Conservation (phyloP, 371 early-diverging fungal species). For the Basidiobolus meristosporus region DNA sequence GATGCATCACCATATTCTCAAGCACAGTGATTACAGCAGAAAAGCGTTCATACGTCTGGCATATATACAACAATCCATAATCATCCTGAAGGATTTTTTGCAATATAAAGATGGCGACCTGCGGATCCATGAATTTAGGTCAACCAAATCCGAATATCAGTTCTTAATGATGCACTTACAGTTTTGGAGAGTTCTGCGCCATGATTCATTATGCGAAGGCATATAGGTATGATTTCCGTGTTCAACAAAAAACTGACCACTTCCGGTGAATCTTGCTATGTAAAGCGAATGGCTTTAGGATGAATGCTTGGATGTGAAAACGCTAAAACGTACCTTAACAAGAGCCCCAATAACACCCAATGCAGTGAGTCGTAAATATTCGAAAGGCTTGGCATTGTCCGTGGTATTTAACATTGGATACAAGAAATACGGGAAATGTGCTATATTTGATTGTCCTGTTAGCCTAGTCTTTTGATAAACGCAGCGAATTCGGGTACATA, state of each 20-base stretch:
- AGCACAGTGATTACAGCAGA: conserved; percentile 91
- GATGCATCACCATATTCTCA: conserved; percentile 82
- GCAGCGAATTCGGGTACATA: conserved; percentile 9
- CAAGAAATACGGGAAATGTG: conserved; percentile 90
- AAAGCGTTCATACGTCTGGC: conserved; percentile 94
- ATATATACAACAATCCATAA: conserved; percentile 91
- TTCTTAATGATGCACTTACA: conserved; percentile 21
- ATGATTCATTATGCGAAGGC: conserved; percentile 94
- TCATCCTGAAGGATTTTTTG: conserved; percentile 91
- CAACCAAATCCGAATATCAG: no score
- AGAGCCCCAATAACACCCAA: conserved; percentile 95
- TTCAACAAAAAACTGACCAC: conserved; percentile 86
- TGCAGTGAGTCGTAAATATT: conserved; percentile 81
- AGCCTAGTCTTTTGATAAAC: background rate
- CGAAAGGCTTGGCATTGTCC: conserved; percentile 83
- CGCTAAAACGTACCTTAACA: conserved; percentile 48
- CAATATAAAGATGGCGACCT: conserved; percentile 90
- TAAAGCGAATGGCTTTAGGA: background rate
- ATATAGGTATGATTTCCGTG: conserved; percentile 96
- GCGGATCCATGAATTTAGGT: background rate
- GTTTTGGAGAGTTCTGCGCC: conserved; percentile 93
- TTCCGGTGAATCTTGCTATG: conserved; percentile 80
- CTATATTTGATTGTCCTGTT: conserved; percentile 13
- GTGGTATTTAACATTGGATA: conserved; percentile 97
- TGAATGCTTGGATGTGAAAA: background rate